Evolutionary conservation across 108 stramenopile genomes (phyloP), one percentile per base, ranked within the genome.

Genomic region (Skeletonema potamos): DNA sequence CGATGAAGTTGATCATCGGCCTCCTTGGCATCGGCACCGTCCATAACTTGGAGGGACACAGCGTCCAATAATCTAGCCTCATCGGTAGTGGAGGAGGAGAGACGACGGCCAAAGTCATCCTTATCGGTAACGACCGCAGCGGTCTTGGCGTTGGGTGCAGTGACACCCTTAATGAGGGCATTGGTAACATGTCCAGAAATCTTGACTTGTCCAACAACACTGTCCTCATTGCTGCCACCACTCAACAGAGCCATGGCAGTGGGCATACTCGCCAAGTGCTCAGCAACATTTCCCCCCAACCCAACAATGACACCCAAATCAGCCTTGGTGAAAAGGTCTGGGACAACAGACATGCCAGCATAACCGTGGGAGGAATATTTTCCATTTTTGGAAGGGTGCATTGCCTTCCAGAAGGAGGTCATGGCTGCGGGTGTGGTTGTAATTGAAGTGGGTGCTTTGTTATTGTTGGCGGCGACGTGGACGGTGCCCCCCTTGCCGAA

Each of bases 281-380:
- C 86, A 24, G 81, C 77, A 18, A 61, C 81, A 27, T 54, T 70
- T 68, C 87, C 87, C 8, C 75, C 73, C 18, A 94, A 6, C 18
- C 88, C 90, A 57, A 94, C 41, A 22, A 92, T 84, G 32, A 94
- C 76, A 26, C 90, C 88, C 37, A 84, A 77, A 54, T 89, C 84
- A 36, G 91, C 77, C 43, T 74, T 74, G 62, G 62, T 62, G 55
- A 94, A 94, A 46, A 94, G 67, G 69, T 92, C 93, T n/a, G 93
- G 91, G 54, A 94, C 93, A 6, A 94, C 80, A 4, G 88, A 68
- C 91, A 92, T 92, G 15, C 89, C 89, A 6, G 92, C 74, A 44
- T 90, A 80, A 36, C 73, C 66, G 73, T 77, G 24, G 68, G 63
- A 64, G 72, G 81, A 26, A 63, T 73, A 32, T 27, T 59, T n/a